Conservation (phyloP, 2,329 filamentous ascomycete genomes). For the Seiridium unicorne region DNA sequence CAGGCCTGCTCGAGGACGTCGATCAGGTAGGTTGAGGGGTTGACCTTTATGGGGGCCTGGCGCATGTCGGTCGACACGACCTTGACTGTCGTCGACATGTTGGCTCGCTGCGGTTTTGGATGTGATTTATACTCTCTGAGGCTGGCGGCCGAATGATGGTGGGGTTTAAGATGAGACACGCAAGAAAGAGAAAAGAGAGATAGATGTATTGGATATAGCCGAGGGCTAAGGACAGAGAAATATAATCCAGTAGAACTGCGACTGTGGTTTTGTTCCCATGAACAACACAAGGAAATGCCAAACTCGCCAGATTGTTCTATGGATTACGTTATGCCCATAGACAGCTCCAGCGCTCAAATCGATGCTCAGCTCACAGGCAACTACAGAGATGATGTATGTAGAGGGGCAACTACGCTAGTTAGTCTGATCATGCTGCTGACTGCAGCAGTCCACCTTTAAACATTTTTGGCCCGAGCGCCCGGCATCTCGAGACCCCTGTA, state of each 20-base stretch:
- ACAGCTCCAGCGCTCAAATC: not conserved
- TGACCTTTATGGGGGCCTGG: slow-evolving; percentile 79
- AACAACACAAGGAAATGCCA: not conserved
- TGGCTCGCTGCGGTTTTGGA: slow-evolving; percentile 12
- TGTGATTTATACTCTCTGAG: no score
- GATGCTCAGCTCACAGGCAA: not conserved
- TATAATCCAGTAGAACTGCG: not conserved
- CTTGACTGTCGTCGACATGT: slow-evolving; percentile 84
- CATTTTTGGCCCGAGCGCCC: slow-evolving; percentile 1
- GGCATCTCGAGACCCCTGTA: slow-evolving; percentile 2
- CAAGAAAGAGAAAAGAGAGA: not conserved
- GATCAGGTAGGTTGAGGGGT: slow-evolving; percentile 74
- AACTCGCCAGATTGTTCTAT: slow-evolving; percentile 1
- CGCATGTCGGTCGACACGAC: slow-evolving; percentile 80
- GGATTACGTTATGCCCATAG: slow-evolving; percentile 3
- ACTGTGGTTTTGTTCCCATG: not conserved
- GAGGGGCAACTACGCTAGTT: slow-evolving; percentile 3
- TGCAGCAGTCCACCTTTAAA: not conserved
- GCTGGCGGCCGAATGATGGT: not conserved
- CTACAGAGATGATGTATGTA: not conserved
- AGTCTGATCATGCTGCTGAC: not conserved
- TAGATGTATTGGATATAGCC: no score
- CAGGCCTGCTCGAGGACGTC: slow-evolving; percentile 89
- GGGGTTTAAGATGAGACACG: not conserved
- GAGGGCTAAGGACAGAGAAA: no score